Conservation (phyloP, 805 yeast genomes). For the Debaryomyces prosopidis region DNA sequence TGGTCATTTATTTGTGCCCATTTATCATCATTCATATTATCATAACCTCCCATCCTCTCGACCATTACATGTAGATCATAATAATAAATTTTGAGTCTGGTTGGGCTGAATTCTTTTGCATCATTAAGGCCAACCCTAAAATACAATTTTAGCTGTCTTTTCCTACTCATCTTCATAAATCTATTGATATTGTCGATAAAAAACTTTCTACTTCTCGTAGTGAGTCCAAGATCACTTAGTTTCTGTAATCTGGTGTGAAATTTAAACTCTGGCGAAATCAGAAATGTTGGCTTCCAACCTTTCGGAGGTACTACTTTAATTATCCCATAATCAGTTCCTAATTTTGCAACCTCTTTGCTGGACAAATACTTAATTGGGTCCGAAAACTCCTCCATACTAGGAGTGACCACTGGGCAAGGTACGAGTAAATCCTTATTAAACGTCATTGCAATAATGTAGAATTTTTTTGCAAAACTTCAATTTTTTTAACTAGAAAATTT, state of each 20-base stretch:
- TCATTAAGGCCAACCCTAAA: conserved; percentile 15
- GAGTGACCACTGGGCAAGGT: conserved; percentile 51
- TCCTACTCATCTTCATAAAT: conserved; percentile 48
- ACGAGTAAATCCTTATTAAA: conserved; percentile 12
- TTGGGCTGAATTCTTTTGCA: conserved; percentile 1
- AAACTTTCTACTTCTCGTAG: conserved; percentile 61
- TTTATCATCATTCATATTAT: conserved; percentile 15
- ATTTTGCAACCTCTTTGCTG: conserved; percentile 32
- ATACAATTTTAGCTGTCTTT: conserved; percentile 19
- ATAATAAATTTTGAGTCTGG: conserved; percentile 23
- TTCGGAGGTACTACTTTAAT: conserved; percentile 53
- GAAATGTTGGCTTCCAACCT: conserved; percentile 56
- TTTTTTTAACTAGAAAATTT: too few species aligned
- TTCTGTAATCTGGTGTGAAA: conserved; percentile 73
- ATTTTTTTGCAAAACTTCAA: too few species aligned
- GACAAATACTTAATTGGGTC: conserved; percentile 53
- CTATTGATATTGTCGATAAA: conserved; percentile 64
- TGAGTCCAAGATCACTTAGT: conserved; percentile 60
- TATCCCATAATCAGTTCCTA: conserved; percentile 53
- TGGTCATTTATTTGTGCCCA: conserved; percentile 23
- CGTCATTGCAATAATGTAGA: too few species aligned
- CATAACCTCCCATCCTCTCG: conserved; percentile 22
- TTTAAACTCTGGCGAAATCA: conserved; percentile 53
- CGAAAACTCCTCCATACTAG: conserved; percentile 44
- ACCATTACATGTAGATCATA: conserved; percentile 41